Percentiles rank a stretch among this genome's conserved stretches.
phyloP scores from a whole-genome alignment of 1,139 yeast species.

The Saccharomycopsis crataegensis region DNA sequence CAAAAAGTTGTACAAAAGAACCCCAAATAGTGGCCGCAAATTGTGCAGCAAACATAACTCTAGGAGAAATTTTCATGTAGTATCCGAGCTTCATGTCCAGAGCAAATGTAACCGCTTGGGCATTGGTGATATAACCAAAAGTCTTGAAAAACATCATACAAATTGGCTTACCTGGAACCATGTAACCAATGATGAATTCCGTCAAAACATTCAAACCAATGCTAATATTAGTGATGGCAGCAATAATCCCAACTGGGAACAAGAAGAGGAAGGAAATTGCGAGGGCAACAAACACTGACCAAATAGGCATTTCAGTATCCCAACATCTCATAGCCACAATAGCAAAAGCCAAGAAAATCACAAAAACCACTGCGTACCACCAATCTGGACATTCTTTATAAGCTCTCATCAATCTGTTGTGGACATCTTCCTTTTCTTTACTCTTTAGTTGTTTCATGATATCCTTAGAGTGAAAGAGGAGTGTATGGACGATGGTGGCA shows the following conservation, averaged over 20 bases:
- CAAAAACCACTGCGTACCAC: conserved; percentile 50
- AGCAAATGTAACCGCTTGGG: conserved; percentile 49
- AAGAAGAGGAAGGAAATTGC: conserved; percentile 43
- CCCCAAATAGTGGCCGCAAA: conserved; percentile 35
- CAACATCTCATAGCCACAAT: conserved; percentile 37
- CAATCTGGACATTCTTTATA: conserved; percentile 60
- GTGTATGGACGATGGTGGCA: conserved; percentile 49
- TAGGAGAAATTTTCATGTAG: conserved; percentile 55
- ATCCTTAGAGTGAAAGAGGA: conserved; percentile 48
- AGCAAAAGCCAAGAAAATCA: conserved; percentile 42
- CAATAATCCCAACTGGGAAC: conserved; percentile 48
- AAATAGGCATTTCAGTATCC: conserved; percentile 42
- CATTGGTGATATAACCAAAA: conserved; percentile 50
- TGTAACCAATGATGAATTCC: conserved; percentile 56
- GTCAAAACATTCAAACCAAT: conserved; percentile 54
- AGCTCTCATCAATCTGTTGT: conserved; percentile 50
- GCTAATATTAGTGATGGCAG: conserved; percentile 46
- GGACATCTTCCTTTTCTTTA: conserved; percentile 49
- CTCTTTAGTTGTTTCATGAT: conserved; percentile 39
- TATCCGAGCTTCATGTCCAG: conserved; percentile 58
- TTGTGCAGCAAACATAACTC: conserved; percentile 52
- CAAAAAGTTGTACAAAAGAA: conserved; percentile 42
- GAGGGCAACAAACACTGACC: conserved; percentile 50
- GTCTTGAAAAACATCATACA: conserved; percentile 58
- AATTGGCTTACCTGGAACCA: conserved; percentile 54